Evolutionary conservation across 2,329 filamentous ascomycete genomes (phyloP), one percentile per base, ranked within the genome.

Genomic region (Cercospora citrullina): DNA sequence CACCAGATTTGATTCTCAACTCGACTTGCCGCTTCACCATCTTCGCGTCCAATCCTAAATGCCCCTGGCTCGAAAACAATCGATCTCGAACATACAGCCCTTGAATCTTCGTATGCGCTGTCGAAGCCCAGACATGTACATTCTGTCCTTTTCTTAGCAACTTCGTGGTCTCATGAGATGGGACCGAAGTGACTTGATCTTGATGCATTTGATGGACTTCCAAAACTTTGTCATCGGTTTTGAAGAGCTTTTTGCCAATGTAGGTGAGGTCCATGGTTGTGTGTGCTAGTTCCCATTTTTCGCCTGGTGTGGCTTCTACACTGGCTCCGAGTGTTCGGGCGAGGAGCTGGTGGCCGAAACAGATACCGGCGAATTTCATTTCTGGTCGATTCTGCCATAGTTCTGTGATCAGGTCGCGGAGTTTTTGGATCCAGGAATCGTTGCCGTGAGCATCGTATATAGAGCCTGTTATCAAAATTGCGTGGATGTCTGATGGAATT

Each of bases 361-460:
- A 84, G 42, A 84, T 81, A 18, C 82, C 82, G 9, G 80, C 77
- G 70, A 83, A 83, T 36, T 83, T 82, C 58, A 87, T 84, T 21
- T 85, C 81, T 1, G 85, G 84, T 1, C 84, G 80, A 5, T 79
- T 75, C 6, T 76, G 75, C 85, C 85, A 88, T 4, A 87, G 72
- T 33, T 84, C 83, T 82, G 39, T 79, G 8, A 88, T 77, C 10
- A 87, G 78, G 0, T 78, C 67, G 21, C 82, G 73, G 0, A 84
- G 77, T 42, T 81, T 77, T 6, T 77, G 69, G 16, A 84, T 81
- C 83, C 82, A 84, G 31, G 74, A 69, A 55, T 82, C 79, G 61
- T 83, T 74, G 16, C 79, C 81, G 71, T 84, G 81, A 4, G 82
- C 82, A 69, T 84, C 82, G 73, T 82, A 83, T 68, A 81, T 81